Conservation (phyloP, 371 early-diverging fungal species). For the Mortierella sp. region DNA sequence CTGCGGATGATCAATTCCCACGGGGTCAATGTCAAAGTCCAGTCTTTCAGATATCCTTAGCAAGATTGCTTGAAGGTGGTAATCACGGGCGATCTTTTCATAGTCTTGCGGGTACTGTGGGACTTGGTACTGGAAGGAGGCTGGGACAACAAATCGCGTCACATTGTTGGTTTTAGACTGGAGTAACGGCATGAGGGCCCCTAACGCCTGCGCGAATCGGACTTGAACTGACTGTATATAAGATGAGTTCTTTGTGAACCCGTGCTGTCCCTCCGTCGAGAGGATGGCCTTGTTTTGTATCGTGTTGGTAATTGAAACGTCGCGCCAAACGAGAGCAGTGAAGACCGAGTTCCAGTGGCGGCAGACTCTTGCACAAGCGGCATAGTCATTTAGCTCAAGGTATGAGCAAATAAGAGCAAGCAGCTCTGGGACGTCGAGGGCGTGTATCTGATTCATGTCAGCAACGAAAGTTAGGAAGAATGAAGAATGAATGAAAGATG, state of each 20-base stretch:
- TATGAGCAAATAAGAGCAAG: neutral
- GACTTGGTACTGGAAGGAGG: neutral
- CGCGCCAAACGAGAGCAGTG: neutral
- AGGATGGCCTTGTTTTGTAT: neutral
- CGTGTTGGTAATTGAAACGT: neutral
- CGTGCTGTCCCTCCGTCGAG: neutral
- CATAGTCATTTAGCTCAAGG: neutral
- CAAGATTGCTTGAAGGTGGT: neutral
- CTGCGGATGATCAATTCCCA: neutral
- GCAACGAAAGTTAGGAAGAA: neutral
- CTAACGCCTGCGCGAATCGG: neutral
- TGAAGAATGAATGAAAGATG: neutral
- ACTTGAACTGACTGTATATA: neutral
- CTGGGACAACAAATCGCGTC: neutral
- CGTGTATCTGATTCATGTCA: neutral
- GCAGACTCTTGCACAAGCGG: neutral
- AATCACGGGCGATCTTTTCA: neutral
- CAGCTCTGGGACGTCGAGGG: neutral
- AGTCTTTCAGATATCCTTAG: neutral
- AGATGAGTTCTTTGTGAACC: neutral
- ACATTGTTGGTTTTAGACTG: neutral
- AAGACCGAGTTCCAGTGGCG: neutral
- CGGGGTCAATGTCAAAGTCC: neutral
- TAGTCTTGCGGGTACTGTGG: neutral
- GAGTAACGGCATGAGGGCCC: neutral